Base-by-base conservation (phyloP, 345 rosid genomes). In the Gossypium ekmanianum region DNA sequence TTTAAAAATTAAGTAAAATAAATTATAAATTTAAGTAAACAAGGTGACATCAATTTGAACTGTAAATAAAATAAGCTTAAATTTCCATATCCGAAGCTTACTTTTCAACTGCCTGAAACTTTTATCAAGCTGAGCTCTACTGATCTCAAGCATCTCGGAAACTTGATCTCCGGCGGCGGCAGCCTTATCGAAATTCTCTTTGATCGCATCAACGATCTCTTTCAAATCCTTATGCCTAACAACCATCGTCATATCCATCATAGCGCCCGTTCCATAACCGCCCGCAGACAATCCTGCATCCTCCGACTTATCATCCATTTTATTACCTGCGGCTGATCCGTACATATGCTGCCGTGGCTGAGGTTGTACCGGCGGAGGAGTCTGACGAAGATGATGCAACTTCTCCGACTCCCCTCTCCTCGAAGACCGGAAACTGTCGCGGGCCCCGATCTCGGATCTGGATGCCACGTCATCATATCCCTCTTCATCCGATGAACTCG, bases 21-120 rank as follows among this genome's bases (percentile, higher is more conserved):
- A 55, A 73, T 34, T 34, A 69, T 27, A 7, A 16, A 55, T 55
- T 48, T 48, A 11, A 65, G 4, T 76, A 18, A 74, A 39, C 13
- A 59, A 48, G 56, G 55, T 18, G 18, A 3, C 2, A 41, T 59
- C 10, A 57, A 34, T 67, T 17, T 5, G 16, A 51, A 55, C 10
- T 47, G 3, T 11, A 47, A 47, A 3, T 20, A 55, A 68, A 50
- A 24, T 26, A 48, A 48, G 20, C 73, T 50, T 27, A 16, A 69
- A 48, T 17, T 34, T 69, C 22, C 57, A 24, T 6, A 50, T 8
- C 16, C 17, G 22, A 51, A 51, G 78, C 84, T 80, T 54, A 95
- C 99, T 93, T 85, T 90, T 95, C 76, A 95, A 83, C 59, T 90
- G 97, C 48, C 92, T 83, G 88, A 95, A 95, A 80, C 90, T 95